Evolutionary conservation across 139 green algal genomes (phyloP), one percentile per base, ranked within the genome.

Genomic region (Mychonastes homosphaera): DNA sequence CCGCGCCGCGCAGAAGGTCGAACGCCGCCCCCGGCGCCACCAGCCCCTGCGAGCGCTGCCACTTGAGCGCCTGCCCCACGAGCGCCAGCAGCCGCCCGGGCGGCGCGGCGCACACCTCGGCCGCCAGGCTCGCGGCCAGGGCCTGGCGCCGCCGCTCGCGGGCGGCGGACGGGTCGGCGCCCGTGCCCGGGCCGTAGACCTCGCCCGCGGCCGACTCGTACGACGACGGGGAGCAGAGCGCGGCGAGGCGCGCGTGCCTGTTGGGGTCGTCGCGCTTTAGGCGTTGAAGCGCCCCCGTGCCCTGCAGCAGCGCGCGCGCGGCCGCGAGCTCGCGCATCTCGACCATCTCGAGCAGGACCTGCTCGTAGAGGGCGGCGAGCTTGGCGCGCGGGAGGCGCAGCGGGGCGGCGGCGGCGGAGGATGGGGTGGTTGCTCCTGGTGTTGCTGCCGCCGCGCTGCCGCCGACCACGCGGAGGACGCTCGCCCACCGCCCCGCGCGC

Each of bases 271-370:
- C 87, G 44, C 67, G 28, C 67, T 88, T 87, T 76, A 97, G 82
- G 60, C 63, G 66, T 29, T 81, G 72, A 54, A 94, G 86, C 23
- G 89, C 79, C 63, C 77, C 48, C 12, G 88, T 92, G 61, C 96
- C 85, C 6, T 85, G 72, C 46, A 98, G 77, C 73, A 98, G 88
- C 8, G 87, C 80, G 1, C 81, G 66, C 26, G 91, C 91, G 19
- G 87, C 92, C 53, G 97, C 91, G 2, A 85, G 62, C 65, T 98
- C 91, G 0, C 86, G 63, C 65, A 96, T 62, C 78, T 98, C 91
- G 26, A 94, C 63, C 87, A 98, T 86, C 72, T 98, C 91, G 56
- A 97, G 69, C 38, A 96, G 80, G 9, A 98, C 79, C 79, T 94
- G 86, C 63, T 98, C 91, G 68, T 98, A 96, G 26, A 98, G 65